These are phyloP conservation scores for Pythium guiyangense DNA, from an alignment of 352 stramenopile genomes.

Conservation along the genomic window DNA sequence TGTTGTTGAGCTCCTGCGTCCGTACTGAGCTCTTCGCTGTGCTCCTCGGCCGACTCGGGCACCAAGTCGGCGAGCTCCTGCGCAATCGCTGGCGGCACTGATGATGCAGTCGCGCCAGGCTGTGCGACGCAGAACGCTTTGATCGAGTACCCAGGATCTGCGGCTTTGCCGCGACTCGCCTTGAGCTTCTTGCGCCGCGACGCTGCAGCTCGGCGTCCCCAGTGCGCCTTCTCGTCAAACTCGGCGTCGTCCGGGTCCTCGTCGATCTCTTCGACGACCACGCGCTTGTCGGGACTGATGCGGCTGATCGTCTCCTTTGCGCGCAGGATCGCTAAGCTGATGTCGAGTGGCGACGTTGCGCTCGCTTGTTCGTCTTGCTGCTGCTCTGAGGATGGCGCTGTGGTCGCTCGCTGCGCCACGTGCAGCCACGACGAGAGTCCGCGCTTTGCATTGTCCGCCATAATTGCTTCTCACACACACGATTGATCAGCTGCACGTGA, in stretches of 20 bases:
- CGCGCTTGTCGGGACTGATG: constrained; percentile 51
- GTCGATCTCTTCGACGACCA: constrained; percentile 63
- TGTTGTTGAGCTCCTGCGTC: not conserved
- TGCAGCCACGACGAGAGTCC: constrained; percentile 41
- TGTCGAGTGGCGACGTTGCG: constrained; percentile 32
- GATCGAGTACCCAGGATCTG: constrained; percentile 49
- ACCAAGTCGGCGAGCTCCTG: not conserved
- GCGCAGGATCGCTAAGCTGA: constrained; percentile 31
- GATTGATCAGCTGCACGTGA: not conserved
- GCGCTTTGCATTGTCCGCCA: constrained; percentile 24
- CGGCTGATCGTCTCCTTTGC: constrained; percentile 37
- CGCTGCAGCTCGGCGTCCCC: constrained; percentile 33
- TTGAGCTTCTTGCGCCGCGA: constrained; percentile 14
- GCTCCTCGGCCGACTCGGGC: constrained; percentile 2
- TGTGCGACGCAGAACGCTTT: constrained; percentile 46
- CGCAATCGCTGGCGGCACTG: not conserved
- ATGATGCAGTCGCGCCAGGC: too few relatives aligned
- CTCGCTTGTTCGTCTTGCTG: not conserved
- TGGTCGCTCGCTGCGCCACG: not conserved
- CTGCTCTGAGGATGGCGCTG: not conserved
- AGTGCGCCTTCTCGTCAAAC: constrained; percentile 68
- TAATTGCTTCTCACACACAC: constrained; percentile 5
- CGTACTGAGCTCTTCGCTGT: constrained; percentile 1
- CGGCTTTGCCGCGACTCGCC: constrained; percentile 23
- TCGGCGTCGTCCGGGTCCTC: constrained; percentile 66